phyloP scores from a whole-genome alignment of 495 filamentous ascomycete genomes.

The Talaromyces nanjingensis region DNA sequence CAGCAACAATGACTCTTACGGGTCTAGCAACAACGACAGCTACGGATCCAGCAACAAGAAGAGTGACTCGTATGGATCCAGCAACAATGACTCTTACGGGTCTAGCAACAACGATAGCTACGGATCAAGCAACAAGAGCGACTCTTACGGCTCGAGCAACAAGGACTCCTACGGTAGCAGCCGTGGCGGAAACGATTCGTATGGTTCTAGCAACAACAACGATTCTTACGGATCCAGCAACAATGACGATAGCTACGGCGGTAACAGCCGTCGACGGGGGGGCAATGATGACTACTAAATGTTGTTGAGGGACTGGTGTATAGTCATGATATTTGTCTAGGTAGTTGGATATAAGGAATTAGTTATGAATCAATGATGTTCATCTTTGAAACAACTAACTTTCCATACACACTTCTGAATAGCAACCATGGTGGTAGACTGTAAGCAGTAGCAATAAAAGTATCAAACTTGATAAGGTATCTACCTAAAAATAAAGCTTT shows the following conservation, averaged over 20 bases:
- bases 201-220: neutral
- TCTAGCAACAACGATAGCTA: neutral
- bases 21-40: neutral
- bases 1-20: neutral
- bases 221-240: neutral
- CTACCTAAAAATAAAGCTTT: conserved; percentile 1
- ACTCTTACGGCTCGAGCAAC: neutral
- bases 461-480: neutral
- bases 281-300: neutral
- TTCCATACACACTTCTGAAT: too few relatives aligned
- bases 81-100: neutral
- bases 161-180: too few relatives aligned
- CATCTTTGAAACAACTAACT: too few relatives aligned
- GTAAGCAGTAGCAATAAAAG: neutral
- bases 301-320: neutral
- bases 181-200: neutral
- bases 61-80: neutral
- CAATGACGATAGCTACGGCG: neutral
- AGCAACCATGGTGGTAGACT: neutral
- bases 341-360: neutral
- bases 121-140: neutral
- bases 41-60: neutral
- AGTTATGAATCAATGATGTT: neutral
- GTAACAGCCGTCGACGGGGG: neutral
- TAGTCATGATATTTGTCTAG: neutral